Base-by-base conservation (phyloP, 2,329 filamentous ascomycete species). In the Monilinia fructigena region DNA sequence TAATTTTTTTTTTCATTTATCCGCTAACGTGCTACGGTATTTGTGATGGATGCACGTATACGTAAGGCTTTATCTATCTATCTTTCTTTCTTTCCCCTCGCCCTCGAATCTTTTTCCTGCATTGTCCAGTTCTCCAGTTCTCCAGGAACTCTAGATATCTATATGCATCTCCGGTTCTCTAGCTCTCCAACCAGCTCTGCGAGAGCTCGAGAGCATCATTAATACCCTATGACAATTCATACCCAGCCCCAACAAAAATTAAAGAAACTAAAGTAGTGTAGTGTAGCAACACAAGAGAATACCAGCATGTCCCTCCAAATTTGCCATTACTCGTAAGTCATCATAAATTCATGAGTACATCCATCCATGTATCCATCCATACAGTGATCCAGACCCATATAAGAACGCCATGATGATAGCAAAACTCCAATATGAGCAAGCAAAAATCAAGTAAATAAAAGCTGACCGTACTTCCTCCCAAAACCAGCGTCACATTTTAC, bases 351-450 rank as follows among this genome's bases (percentile, higher is more conserved):
- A 50, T 38, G 11, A 48, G 1, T 23, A 20, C 47, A 7, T 18
- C 40, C 42, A 20, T 35, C 52, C 31, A 55, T 35, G 5, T 5
- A 35, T 35, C 31, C 31, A 35, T 35, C 31, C 4, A 35, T 35
- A 35, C 7, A 35, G 31, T 28, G 28, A 54, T 23, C 38, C 56
- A 59, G 28, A 50, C 3, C 56, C 14, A 23, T 48, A 3, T 35
- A 20, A 23, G 8, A 60, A 50, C 58, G 20, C 58, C 58, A 50
- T 48, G 12, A 42, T 60, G 58, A 45, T 60, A 38, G 48, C 58
- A 35, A 38, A 23, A n/a, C 12, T 50, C 23, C 14, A 28, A 38
- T 6, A 12, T 26, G 53, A 38, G 4, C 14, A 18, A 50, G 45
- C 28, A 48, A 38, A 23, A 50, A 60, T 28, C 20, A 60, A 38